These are phyloP conservation scores for Mollisiaceae sp. DNA, from an alignment of 2,329 filamentous ascomycete genomes.

Conservation along the genomic window DNA sequence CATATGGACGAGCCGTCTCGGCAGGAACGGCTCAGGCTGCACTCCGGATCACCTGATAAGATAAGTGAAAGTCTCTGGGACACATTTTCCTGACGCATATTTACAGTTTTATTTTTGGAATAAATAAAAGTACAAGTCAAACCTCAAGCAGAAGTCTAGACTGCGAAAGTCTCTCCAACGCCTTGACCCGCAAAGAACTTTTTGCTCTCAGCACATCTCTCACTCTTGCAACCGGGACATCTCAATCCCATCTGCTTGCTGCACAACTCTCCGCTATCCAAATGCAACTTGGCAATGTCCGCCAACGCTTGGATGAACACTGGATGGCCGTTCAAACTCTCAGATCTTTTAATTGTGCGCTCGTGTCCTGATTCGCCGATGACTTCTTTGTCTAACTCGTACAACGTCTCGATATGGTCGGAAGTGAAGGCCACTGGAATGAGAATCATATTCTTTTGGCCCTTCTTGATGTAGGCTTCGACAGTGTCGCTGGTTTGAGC, in stretches of 20 bases:
- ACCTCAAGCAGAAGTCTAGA: slow-evolving; percentile 4
- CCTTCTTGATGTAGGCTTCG: slow-evolving; percentile 85
- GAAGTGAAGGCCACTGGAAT: slow-evolving; percentile 98
- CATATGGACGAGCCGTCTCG: background rate
- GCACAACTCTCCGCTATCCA: slow-evolving; percentile 70
- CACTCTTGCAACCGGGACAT: slow-evolving; percentile 92
- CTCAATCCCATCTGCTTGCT: slow-evolving; percentile 87
- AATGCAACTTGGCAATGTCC: slow-evolving; percentile 81
- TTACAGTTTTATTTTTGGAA: slow-evolving; percentile 14
- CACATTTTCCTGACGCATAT: slow-evolving; percentile 3
- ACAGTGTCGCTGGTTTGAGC: slow-evolving; percentile 92
- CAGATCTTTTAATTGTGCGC: slow-evolving; percentile 85
- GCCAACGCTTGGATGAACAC: slow-evolving; percentile 91
- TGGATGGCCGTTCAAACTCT: slow-evolving; percentile 88
- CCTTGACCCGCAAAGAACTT: slow-evolving; percentile 58
- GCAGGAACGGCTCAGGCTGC: slow-evolving; percentile 3
- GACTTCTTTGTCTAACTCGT: slow-evolving; percentile 91
- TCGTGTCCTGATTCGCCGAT: slow-evolving; percentile 83
- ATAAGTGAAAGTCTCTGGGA: background rate
- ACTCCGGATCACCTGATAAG: slow-evolving; percentile 9
- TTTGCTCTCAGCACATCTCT: slow-evolving; percentile 81
- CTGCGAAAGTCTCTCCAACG: slow-evolving; percentile 19
- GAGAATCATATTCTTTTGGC: slow-evolving; percentile 87
- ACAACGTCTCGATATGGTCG: slow-evolving; percentile 98
- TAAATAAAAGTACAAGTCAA: slow-evolving; percentile 23